Evolutionary conservation across 2,329 filamentous ascomycete genomes (phyloP).

Genomic region (Scedosporium boydii): DNA sequence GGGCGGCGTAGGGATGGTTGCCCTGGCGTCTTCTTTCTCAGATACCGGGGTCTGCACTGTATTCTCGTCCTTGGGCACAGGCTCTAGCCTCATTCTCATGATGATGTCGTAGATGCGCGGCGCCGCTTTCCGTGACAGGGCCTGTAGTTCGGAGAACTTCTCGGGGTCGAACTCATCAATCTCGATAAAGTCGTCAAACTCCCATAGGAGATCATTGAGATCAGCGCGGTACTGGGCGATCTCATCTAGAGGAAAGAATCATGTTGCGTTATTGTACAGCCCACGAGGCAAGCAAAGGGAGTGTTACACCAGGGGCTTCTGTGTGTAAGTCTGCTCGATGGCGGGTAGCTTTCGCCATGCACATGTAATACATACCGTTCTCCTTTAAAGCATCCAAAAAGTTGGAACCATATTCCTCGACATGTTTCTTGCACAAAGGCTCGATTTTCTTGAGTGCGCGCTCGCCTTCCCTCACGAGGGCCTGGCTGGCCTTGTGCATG

Average conservation of each 20-base stretch:
- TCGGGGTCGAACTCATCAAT: slow-evolving; percentile 38
- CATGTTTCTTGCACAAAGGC: slow-evolving; percentile 37
- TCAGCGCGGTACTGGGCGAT: slow-evolving; percentile 37
- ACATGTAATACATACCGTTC: slow-evolving; percentile 29
- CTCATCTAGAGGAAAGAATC: slow-evolving; percentile 27
- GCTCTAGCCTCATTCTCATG: slow-evolving; percentile 42
- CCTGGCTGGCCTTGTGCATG: slow-evolving; percentile 42
- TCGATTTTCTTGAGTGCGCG: slow-evolving; percentile 40
- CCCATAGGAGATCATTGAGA: slow-evolving; percentile 42
- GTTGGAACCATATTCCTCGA: slow-evolving; percentile 36
- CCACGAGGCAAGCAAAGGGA: neutral
- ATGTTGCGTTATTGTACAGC: neutral
- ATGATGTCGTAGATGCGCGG: slow-evolving; percentile 40
- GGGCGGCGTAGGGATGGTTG: neutral
- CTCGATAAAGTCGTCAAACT: slow-evolving; percentile 46
- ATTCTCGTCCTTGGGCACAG: slow-evolving; percentile 8
- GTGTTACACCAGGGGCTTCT: neutral
- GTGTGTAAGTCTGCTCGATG: neutral
- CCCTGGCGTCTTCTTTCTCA: neutral
- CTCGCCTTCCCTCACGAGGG: slow-evolving; percentile 37
- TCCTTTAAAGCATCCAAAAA: slow-evolving; percentile 44
- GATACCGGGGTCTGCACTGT: neutral
- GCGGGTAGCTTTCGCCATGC: neutral
- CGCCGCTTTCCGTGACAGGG: slow-evolving; percentile 36
- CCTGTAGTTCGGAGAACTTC: slow-evolving; percentile 39